phyloP scores from a whole-genome alignment of 2,329 filamentous ascomycete species.

The Pestalotiopsis sp. region DNA sequence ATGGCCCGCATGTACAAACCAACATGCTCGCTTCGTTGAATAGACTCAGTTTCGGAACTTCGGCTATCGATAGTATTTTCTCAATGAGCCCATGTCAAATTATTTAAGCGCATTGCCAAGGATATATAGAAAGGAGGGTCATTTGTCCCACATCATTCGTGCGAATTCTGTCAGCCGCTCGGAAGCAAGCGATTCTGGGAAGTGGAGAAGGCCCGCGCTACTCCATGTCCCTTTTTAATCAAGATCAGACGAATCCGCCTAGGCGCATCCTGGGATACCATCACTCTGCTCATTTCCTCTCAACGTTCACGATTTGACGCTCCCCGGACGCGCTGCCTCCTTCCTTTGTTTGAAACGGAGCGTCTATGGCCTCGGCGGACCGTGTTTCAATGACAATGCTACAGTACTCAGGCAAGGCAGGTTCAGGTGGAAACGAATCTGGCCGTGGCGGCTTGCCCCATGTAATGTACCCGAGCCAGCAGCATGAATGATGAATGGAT shows the following conservation, averaged over 20 bases:
- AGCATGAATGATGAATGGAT: neutral
- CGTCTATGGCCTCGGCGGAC: conserved; percentile 2
- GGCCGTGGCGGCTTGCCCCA: neutral
- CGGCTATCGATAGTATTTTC: neutral
- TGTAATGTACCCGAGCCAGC: neutral
- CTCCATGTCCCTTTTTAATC: conserved; percentile 2
- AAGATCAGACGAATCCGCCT: conserved; percentile 4
- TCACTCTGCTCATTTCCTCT: conserved; percentile 2
- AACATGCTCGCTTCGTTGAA: neutral
- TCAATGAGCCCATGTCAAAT: too few species aligned
- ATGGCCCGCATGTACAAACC: neutral
- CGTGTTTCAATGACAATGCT: conserved; percentile 7
- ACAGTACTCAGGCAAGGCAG: neutral
- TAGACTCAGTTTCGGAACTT: neutral
- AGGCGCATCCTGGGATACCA: conserved; percentile 1
- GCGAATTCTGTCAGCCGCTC: conserved; percentile 7
- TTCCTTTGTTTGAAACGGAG: conserved; percentile 8
- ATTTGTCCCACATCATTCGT: conserved; percentile 3
- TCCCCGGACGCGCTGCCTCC: conserved; percentile 3
- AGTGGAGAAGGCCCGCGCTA: neutral
- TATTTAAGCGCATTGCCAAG: conserved; percentile 1
- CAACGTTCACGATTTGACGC: neutral
- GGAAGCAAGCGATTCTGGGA: conserved; percentile 8
- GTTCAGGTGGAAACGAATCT: conserved; percentile 2
- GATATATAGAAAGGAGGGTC: neutral